phyloP scores from a whole-genome alignment of 2,329 filamentous ascomycete species.

The Microdochium trichocladiopsis region DNA sequence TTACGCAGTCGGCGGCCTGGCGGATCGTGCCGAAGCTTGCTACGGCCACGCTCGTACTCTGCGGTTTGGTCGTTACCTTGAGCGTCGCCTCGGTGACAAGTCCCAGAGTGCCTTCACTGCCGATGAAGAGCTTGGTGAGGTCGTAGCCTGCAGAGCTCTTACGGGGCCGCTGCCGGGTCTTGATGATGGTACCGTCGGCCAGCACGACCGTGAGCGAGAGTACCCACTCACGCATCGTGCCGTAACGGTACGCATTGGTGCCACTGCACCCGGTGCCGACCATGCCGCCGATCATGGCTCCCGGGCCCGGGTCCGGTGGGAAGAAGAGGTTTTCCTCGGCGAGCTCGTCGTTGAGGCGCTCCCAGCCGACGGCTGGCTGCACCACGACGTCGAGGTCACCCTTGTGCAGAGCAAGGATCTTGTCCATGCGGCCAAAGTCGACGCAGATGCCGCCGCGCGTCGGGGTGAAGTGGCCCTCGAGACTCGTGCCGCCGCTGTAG shows the following conservation, averaged over 20 bases:
- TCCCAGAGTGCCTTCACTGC: constrained; percentile 75
- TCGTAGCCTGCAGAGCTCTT: constrained; percentile 82
- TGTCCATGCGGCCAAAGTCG: constrained; percentile 69
- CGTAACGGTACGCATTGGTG: constrained; percentile 78
- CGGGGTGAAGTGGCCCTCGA: constrained; percentile 72
- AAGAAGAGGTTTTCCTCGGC: constrained; percentile 68
- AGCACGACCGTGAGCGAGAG: constrained; percentile 74
- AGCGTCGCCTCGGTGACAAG: constrained; percentile 73
- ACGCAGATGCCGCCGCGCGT: constrained; percentile 69
- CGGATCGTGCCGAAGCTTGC: constrained; percentile 40
- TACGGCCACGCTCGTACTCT: constrained; percentile 68
- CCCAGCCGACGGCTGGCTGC: constrained; percentile 73
- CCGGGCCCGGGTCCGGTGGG: constrained; percentile 76
- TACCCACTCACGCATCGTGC: constrained; percentile 87
- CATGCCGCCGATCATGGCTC: constrained; percentile 80
- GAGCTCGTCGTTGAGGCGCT: constrained; percentile 66
- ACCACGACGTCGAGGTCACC: constrained; percentile 62
- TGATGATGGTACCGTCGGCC: constrained; percentile 73
- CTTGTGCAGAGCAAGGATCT: constrained; percentile 61
- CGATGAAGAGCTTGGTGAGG: constrained; percentile 70
- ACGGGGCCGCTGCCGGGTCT: constrained; percentile 68
- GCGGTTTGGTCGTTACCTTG: constrained; percentile 67
- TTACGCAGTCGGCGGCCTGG: constrained; percentile 63
- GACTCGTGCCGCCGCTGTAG: constrained; percentile 69
- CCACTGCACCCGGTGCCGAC: constrained; percentile 60